A percentile compares a stretch with the other conserved stretches of the same genome.
These are phyloP conservation scores for Lathyrus aphaca DNA, from an alignment of 306 rosid species.

Conservation along the genomic window DNA sequence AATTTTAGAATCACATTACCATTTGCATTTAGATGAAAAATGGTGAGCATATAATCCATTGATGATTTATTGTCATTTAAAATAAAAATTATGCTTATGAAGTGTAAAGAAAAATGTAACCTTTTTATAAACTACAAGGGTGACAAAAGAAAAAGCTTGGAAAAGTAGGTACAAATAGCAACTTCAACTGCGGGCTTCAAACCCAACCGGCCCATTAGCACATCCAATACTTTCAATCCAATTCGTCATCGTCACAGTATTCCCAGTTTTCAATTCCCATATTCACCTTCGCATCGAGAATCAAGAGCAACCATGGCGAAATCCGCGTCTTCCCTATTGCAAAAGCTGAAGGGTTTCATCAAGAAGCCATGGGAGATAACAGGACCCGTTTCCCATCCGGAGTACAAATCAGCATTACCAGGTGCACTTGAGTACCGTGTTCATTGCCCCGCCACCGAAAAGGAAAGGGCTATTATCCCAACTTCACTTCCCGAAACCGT, in stretches of 20 bases:
- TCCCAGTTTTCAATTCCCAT: not conserved
- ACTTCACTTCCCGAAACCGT: conserved; percentile 81
- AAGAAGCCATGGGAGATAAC: conserved; percentile 98
- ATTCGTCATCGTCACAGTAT: not conserved
- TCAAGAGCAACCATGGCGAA: conserved; percentile 28
- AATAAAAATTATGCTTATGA: no score
- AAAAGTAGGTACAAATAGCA: not conserved
- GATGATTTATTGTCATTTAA: no score
- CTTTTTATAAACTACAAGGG: no score
- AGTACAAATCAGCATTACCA: conserved; percentile 64
- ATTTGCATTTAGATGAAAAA: no score
- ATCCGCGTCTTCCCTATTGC: conserved; percentile 40
- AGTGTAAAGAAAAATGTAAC: no score
- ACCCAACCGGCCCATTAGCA: not conserved
- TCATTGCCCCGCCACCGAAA: conserved; percentile 69
- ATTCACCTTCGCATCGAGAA: not conserved
- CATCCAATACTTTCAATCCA: not conserved
- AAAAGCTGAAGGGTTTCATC: conserved; percentile 61
- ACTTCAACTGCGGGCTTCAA: not conserved
- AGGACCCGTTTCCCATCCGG: conserved; percentile 84
- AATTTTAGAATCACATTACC: no score
- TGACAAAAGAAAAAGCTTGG: no score
- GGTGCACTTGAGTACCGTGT: conserved; percentile 77
- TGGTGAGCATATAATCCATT: no score
- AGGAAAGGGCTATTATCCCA: conserved; percentile 58